These are phyloP conservation scores for Dryadomyces sulphureus DNA, from an alignment of 2,329 filamentous ascomycete genomes.

Conservation along the genomic window DNA sequence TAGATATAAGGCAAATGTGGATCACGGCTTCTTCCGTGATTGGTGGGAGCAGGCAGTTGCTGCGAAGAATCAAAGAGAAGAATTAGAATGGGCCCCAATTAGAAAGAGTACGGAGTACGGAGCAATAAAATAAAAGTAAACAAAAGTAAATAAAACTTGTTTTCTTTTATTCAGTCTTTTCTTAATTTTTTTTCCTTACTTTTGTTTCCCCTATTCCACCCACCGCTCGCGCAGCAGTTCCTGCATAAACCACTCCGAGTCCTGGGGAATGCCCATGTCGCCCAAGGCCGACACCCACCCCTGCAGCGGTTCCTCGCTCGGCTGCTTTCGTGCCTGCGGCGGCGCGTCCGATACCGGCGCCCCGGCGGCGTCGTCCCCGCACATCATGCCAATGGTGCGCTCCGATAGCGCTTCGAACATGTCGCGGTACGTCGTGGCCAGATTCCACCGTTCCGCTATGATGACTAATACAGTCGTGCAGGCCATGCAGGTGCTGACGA, in stretches of 20 bases:
- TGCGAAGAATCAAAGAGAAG: neutral
- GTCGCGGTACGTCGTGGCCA: slow-evolving; percentile 18
- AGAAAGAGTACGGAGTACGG: neutral
- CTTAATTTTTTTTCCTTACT: neutral
- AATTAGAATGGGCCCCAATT: too few relatives aligned
- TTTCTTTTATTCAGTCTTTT: neutral
- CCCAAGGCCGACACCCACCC: neutral
- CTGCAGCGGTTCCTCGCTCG: neutral
- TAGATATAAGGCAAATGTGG: too few relatives aligned
- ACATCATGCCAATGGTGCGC: slow-evolving; percentile 15
- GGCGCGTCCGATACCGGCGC: too few relatives aligned
- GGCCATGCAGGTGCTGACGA: slow-evolving; percentile 20
- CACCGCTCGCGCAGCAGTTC: neutral
- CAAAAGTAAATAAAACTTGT: neutral
- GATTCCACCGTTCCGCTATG: slow-evolving; percentile 13
- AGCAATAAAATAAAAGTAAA: neutral
- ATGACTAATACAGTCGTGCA: slow-evolving; percentile 21
- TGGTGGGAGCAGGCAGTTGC: neutral
- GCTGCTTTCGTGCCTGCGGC: too few relatives aligned
- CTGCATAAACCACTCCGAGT: neutral
- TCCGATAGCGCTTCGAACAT: slow-evolving; percentile 17
- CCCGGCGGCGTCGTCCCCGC: too few relatives aligned
- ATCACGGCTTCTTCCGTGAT: neutral
- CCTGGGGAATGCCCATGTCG: neutral
- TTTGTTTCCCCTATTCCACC: too few relatives aligned